These are phyloP conservation scores for Pythium apleroticum DNA, from an alignment of 352 stramenopile species.

Conservation along the genomic window DNA sequence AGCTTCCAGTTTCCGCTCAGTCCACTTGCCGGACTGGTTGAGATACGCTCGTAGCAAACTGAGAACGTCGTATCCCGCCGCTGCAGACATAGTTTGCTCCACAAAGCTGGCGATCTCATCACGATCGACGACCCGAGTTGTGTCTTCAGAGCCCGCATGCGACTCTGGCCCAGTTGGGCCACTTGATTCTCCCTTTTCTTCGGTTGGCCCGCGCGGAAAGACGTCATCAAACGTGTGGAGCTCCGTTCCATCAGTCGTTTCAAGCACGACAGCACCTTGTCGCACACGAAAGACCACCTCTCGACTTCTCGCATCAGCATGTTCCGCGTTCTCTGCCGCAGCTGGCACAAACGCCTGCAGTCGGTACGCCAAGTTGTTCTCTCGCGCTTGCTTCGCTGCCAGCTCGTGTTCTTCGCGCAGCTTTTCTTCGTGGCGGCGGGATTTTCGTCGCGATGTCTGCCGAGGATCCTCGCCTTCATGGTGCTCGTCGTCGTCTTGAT, in stretches of 20 bases:
- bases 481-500: constrained; percentile 18
- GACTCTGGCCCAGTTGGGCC: background rate
- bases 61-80: constrained; percentile 1
- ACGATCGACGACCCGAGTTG: background rate
- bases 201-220: background rate
- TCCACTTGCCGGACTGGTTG: constrained; percentile 66
- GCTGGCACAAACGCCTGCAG: constrained; percentile 48
- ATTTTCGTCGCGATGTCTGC: constrained; percentile 48
- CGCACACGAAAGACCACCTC: constrained; percentile 9
- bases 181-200: background rate
- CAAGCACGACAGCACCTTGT: constrained; percentile 9
- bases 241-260: constrained; percentile 4
- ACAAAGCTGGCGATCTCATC: constrained; percentile 19
- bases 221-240: constrained; percentile 19
- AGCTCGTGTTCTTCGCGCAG: constrained; percentile 68
- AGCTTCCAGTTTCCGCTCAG: constrained; percentile 32
- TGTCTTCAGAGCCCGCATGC: background rate
- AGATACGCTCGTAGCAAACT: constrained; percentile 28
- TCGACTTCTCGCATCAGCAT: background rate
- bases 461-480: constrained; percentile 25
- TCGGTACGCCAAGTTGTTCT: constrained; percentile 61
- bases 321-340: too few relatives aligned
- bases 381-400: constrained; percentile 53
- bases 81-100: background rate
- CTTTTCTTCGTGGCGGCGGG: constrained; percentile 61